phyloP scores from a whole-genome alignment of 2,329 filamentous ascomycete genomes.

The Neoscytalidium dimidiatum region DNA sequence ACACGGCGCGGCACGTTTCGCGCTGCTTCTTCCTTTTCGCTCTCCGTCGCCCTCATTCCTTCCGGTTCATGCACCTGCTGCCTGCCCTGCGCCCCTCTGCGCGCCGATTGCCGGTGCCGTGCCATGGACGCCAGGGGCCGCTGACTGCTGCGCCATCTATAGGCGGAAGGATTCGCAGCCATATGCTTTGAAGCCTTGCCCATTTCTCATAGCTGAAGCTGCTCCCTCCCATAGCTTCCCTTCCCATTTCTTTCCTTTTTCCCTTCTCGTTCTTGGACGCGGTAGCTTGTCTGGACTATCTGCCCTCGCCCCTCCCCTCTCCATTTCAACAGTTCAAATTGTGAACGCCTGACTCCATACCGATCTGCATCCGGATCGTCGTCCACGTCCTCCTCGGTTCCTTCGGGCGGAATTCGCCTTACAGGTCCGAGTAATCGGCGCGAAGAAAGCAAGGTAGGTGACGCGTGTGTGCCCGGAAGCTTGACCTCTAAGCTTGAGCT shows the following conservation, averaged over 20 bases:
- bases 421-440: too few species aligned
- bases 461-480: neutral
- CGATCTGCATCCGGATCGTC: slow-evolving; percentile 5
- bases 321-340: neutral
- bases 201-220: neutral
- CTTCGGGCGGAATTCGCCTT: too few species aligned
- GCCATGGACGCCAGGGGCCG: neutral
- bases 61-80: neutral
- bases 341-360: neutral
- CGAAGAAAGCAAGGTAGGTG: neutral
- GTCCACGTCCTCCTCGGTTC: neutral
- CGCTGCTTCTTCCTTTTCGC: neutral
- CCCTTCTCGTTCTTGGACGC: neutral
- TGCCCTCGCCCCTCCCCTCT: neutral
- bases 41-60: neutral
- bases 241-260: neutral
- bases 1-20: neutral
- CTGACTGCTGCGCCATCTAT: neutral
- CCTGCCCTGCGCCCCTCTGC: neutral
- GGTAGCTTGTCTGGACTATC: neutral
- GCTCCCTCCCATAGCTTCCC: neutral
- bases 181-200: neutral
- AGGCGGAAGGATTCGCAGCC: neutral
- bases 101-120: neutral
- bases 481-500: neutral